These are phyloP conservation scores for Penicillium paradoxum DNA, from an alignment of 495 filamentous ascomycete genomes.

Conservation along the genomic window DNA sequence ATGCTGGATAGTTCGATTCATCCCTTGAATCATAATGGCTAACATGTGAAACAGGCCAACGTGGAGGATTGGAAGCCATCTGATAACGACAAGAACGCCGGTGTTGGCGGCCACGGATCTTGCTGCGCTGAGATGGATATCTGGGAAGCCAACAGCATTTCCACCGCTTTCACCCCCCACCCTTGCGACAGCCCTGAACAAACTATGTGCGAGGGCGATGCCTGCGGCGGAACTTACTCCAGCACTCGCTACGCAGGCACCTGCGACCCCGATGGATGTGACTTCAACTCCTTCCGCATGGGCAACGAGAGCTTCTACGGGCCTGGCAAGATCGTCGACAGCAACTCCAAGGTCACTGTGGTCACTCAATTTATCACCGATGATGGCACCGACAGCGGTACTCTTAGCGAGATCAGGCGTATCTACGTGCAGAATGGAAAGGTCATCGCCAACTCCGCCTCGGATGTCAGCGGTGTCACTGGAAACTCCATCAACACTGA, in stretches of 20 bases:
- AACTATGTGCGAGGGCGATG: slow-evolving; percentile 52
- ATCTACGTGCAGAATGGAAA: slow-evolving; percentile 67
- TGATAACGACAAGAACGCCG: slow-evolving; percentile 55
- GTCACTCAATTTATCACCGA: slow-evolving; percentile 66
- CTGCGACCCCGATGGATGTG: slow-evolving; percentile 75
- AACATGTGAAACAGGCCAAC: slow-evolving; percentile 36
- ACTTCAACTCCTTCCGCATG: slow-evolving; percentile 71
- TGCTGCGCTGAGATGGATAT: slow-evolving; percentile 75
- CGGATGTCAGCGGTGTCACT: slow-evolving; percentile 48
- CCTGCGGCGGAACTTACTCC: slow-evolving; percentile 50
- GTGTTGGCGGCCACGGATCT: slow-evolving; percentile 54
- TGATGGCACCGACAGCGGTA: slow-evolving; percentile 49
- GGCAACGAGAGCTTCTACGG: slow-evolving; percentile 62
- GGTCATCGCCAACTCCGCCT: slow-evolving; percentile 54
- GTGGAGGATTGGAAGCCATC: slow-evolving; percentile 56
- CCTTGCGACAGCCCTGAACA: slow-evolving; percentile 54
- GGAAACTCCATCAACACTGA: slow-evolving; percentile 54
- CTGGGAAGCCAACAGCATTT: slow-evolving; percentile 64
- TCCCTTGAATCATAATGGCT: neutral
- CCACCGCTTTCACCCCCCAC: slow-evolving; percentile 58
- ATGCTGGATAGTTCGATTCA: neutral
- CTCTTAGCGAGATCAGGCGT: slow-evolving; percentile 59
- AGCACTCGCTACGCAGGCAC: slow-evolving; percentile 45
- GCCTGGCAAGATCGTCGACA: slow-evolving; percentile 56
- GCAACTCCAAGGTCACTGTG: slow-evolving; percentile 58